Evolutionary conservation across 2,329 filamentous ascomycete genomes (phyloP), one percentile per base, ranked within the genome.

Genomic region (Rutstroemia sp.): DNA sequence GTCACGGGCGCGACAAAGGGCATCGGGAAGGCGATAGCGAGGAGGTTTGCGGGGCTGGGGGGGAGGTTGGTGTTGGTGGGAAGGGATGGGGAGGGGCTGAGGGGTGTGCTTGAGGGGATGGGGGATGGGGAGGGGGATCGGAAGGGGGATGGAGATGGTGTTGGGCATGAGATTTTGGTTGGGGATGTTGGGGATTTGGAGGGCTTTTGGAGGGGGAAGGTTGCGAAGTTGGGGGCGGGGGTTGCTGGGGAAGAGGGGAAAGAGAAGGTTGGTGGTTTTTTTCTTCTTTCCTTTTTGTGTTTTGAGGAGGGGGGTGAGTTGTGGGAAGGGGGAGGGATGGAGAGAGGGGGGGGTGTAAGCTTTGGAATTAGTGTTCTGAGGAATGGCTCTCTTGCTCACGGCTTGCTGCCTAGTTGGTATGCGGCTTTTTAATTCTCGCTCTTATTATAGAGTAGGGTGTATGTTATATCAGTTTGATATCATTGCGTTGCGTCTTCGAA

Each of bases 1-100:
- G 76, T 91, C 51, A 87, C 87, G 2, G 88, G 88, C 48, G 87
- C 79, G 19, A 86, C 84, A 45, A 82, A 85, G 19, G 82, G 84
- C 53, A 89, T 91, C 63, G 88, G 88, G 46, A 74, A 77, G 44
- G 80, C 82, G 51, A 86, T 91, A 54, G 86, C 87, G 9, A 70
- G 73, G 39, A 76, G 79, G n/a, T 87, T 91, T 65, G 81, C 86
- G 19, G 66, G 68, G 52, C 77, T 84, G 57, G 86, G 84, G 34
- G 84, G 79, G 41, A 70, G 72, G 25, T 78, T 81, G 60, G 78
- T 84, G 16, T 75, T 90, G 9, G 75, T 88, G 19, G 83, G 83
- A 46, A 79, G 86, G 59, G 76, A 69, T 46, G 67, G 73, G 9
- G 70, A 74, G 60, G 73, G 89, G 12, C 78, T 95, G 1, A 76